These are phyloP conservation scores for Pulveroboletus ravenelii DNA, from an alignment of 768 basidiomycete species.

Conservation along the genomic window DNA sequence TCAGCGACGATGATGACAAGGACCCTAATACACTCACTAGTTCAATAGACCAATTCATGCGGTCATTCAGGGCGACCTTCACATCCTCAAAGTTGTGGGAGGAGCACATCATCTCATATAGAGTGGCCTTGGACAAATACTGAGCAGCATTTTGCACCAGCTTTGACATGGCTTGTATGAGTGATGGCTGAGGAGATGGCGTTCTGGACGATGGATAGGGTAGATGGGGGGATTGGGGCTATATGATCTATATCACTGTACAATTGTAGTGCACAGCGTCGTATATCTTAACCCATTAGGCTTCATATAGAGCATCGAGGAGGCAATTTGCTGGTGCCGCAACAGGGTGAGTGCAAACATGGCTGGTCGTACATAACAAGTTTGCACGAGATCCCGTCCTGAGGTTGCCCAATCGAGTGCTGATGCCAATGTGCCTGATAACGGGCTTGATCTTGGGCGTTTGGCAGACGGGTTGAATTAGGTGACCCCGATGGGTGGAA, in stretches of 20 bases:
- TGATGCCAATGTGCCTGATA: constrained; percentile 28
- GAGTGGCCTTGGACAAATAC: not conserved
- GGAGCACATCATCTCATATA: constrained; percentile 15
- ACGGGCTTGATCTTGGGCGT: constrained; percentile 27
- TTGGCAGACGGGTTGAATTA: constrained; percentile 14
- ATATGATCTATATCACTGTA: no score
- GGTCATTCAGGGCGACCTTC: constrained; percentile 11
- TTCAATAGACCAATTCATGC: constrained; percentile 21
- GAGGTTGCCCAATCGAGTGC: constrained; percentile 23
- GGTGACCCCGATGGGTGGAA: constrained; percentile 24
- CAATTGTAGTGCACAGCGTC: no score
- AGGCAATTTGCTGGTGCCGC: constrained; percentile 28
- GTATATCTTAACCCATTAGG: not conserved
- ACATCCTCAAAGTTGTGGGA: constrained; percentile 23
- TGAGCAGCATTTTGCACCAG: no score
- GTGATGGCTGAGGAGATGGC: no score
- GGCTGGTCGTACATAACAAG: constrained; percentile 19
- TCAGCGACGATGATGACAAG: not conserved
- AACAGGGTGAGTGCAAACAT: constrained; percentile 26
- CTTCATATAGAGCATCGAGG: constrained; percentile 23
- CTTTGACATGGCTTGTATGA: no score
- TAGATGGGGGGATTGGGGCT: no score
- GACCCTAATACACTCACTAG: constrained; percentile 7
- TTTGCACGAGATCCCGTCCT: constrained; percentile 26
- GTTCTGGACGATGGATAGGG: no score